Percentiles rank a stretch among this genome's conserved stretches.
Conservation (phyloP, 805 yeast genomes). For the Lachancea fermentati region DNA sequence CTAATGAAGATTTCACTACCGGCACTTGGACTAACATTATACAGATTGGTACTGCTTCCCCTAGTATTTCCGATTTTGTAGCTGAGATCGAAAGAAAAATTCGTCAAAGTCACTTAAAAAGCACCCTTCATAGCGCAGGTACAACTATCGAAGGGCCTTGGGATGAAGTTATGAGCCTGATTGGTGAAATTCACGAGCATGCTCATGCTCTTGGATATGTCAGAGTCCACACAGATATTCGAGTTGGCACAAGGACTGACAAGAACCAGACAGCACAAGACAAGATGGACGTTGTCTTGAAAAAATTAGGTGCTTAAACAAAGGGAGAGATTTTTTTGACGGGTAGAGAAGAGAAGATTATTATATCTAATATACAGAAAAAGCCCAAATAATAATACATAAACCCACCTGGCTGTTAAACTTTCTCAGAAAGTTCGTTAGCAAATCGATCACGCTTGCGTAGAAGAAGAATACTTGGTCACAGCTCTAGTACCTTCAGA, state of each 20-base stretch:
- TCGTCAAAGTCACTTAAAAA: constrained; percentile 53
- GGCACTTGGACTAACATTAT: neutral
- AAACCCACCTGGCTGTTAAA: constrained; percentile 2
- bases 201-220: constrained; percentile 69
- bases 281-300: constrained; percentile 59
- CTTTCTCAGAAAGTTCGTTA: constrained; percentile 1
- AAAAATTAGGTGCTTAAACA: constrained; percentile 36
- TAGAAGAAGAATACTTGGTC: constrained; percentile 76
- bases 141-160: constrained; percentile 91
- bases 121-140: constrained; percentile 84
- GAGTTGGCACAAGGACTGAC: constrained; percentile 82
- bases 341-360: constrained; percentile 1
- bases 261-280: constrained; percentile 68
- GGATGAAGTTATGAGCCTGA: constrained; percentile 75
- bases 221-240: constrained; percentile 77
- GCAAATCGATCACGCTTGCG: constrained; percentile 19
- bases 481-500: constrained; percentile 96
- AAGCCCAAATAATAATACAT: constrained; percentile 11
- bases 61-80: constrained; percentile 79
- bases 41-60: constrained; percentile 68
- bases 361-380: constrained; percentile 10
- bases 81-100: constrained; percentile 63
- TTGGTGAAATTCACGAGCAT: constrained; percentile 70
- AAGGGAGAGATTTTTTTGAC: neutral
- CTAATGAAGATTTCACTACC: neutral